Conservation (phyloP, 2,329 filamentous ascomycete genomes). For the Alternaria viburni region DNA sequence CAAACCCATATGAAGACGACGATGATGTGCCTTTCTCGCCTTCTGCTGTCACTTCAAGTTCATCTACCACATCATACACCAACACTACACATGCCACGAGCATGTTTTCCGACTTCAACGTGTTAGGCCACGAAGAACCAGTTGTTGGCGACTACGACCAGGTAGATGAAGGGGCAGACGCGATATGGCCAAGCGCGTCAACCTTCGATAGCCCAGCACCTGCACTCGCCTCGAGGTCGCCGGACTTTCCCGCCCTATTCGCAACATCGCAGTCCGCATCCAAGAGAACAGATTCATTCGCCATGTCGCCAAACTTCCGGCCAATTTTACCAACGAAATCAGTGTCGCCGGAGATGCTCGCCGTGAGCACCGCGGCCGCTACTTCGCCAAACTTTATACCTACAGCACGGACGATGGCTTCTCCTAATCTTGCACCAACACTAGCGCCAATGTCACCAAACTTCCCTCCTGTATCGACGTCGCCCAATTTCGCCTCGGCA, state of each 20-base stretch:
- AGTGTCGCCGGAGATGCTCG: constrained; percentile 4
- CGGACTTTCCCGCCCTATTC: constrained; percentile 26
- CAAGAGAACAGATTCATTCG: constrained; percentile 23
- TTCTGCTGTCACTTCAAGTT: constrained; percentile 14
- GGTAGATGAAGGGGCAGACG: constrained; percentile 28
- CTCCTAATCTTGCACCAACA: background rate
- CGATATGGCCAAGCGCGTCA: constrained; percentile 28
- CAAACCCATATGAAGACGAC: constrained; percentile 15
- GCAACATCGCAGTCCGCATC: constrained; percentile 4
- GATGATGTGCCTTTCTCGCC: constrained; percentile 22
- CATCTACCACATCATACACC: constrained; percentile 7
- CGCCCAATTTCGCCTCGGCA: constrained; percentile 19
- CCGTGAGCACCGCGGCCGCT: background rate
- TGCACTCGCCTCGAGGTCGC: constrained; percentile 17
- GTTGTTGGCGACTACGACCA: constrained; percentile 36
- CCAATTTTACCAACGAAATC: constrained; percentile 7
- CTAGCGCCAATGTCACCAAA: background rate
- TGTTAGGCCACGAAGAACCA: constrained; percentile 28
- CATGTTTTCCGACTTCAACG: constrained; percentile 27
- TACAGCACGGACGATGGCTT: background rate
- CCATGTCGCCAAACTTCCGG: constrained; percentile 21
- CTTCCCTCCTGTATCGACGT: constrained; percentile 5
- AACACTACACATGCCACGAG: constrained; percentile 6
- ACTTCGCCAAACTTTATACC: constrained; percentile 13
- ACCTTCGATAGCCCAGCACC: background rate